Conservation (phyloP, 345 rosid species). For the Salix brachista region DNA sequence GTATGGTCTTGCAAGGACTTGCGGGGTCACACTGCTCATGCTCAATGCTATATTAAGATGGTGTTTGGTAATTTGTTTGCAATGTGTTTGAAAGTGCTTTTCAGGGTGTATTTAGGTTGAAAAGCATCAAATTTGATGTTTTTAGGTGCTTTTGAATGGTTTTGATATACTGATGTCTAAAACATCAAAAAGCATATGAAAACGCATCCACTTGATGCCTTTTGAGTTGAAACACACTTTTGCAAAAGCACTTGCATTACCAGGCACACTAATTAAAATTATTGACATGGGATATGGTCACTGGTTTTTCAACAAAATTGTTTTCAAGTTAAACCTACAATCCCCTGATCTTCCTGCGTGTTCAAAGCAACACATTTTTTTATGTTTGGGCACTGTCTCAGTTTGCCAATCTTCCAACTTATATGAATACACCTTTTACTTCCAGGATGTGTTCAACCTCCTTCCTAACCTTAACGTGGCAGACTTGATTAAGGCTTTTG, state of each 20-base stretch:
- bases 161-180: no score
- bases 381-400: not conserved
- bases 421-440: not conserved
- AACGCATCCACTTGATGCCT: no score
- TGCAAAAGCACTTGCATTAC: no score
- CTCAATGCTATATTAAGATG: not conserved
- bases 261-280: not conserved
- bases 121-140: no score
- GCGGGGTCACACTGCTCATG: not conserved
- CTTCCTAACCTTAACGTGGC: slow-evolving; percentile 75
- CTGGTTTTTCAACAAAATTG: not conserved
- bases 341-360: not conserved
- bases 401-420: not conserved
- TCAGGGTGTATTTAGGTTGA: no score
- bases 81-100: no score
- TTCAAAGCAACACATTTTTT: not conserved
- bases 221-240: no score
- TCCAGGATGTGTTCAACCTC: slow-evolving; percentile 85
- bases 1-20: not conserved
- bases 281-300: not conserved
- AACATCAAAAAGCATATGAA: no score
- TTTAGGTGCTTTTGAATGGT: no score
- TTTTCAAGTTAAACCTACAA: not conserved
- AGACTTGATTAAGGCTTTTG: slow-evolving; percentile 74
- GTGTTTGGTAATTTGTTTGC: no score